A percentile compares a stretch with the other conserved stretches of the same genome.
phyloP scores from a whole-genome alignment of 805 yeast species.

The Lachancea dasiensis region DNA sequence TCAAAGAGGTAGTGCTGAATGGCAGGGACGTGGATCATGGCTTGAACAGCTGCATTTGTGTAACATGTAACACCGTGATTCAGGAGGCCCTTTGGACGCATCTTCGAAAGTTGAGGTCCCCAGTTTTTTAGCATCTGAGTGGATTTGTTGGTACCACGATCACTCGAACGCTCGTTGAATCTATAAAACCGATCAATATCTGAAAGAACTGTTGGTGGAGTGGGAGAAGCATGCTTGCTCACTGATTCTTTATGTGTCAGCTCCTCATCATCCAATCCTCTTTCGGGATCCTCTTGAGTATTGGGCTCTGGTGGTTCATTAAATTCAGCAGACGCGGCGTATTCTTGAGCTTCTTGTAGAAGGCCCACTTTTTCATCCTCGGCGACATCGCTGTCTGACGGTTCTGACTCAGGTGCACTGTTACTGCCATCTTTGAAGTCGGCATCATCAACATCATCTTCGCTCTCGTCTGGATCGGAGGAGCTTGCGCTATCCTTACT shows the following conservation, averaged over 20 bases:
- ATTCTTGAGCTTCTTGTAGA: conserved; percentile 20
- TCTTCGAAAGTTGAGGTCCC: conserved; percentile 42
- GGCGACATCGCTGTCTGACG: conserved; percentile 26
- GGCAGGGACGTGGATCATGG: conserved; percentile 87
- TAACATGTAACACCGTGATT: conserved; percentile 96
- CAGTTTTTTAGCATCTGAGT: conserved; percentile 64
- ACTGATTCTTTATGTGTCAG: conserved; percentile 25
- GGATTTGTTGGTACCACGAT: conserved; percentile 58
- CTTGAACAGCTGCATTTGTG: conserved; percentile 92
- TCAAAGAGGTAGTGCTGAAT: conserved; percentile 75
- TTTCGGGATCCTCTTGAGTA: conserved; percentile 25
- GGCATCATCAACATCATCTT: conserved; percentile 33
- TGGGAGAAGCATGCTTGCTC: conserved; percentile 12
- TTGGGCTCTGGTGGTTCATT: conserved; percentile 3
- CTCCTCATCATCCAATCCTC: conserved; percentile 30
- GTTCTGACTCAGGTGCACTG: conserved; percentile 18
- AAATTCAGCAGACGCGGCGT: conserved; percentile 6
- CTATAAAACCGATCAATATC: conserved; percentile 53
- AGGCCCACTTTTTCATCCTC: conserved; percentile 29
- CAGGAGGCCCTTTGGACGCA: conserved; percentile 61
- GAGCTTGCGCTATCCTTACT: background rate
- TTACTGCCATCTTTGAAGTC: conserved; percentile 10
- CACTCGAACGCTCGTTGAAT: conserved; percentile 50
- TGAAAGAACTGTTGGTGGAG: conserved; percentile 30
- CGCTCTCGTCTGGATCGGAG: conserved; percentile 17